Conservation (phyloP, 2,329 filamentous ascomycete species). For the Venturia asperata region DNA sequence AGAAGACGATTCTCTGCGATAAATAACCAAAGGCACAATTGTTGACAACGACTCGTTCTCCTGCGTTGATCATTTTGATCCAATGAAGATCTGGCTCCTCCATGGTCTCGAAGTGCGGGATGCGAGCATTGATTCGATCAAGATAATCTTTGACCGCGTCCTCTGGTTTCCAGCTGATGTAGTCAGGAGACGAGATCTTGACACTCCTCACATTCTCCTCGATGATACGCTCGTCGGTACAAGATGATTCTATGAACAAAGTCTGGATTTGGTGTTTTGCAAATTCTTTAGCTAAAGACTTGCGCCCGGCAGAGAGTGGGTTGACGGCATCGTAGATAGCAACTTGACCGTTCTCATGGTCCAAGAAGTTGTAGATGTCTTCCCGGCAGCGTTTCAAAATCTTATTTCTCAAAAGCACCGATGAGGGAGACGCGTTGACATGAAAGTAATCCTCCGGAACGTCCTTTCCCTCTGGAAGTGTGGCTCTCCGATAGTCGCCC, state of each 20-base stretch:
- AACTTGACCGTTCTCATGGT: slow-evolving; percentile 95
- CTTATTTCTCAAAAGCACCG: slow-evolving; percentile 90
- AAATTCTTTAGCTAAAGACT: slow-evolving; percentile 87
- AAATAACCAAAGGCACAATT: slow-evolving; percentile 96
- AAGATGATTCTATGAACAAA: slow-evolving; percentile 92
- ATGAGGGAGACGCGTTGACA: slow-evolving; percentile 83
- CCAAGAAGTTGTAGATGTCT: slow-evolving; percentile 93
- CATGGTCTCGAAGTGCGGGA: slow-evolving; percentile 96
- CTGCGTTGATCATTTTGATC: slow-evolving; percentile 99
- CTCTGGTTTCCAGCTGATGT: slow-evolving; percentile 82
- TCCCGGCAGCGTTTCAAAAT: slow-evolving; percentile 96
- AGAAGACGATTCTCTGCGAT: slow-evolving; percentile 95
- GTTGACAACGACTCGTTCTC: slow-evolving; percentile 88
- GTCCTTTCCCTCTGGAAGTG: slow-evolving; percentile 72
- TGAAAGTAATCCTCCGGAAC: slow-evolving; percentile 98
- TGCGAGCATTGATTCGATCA: slow-evolving; percentile 80
- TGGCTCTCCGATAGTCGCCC: slow-evolving; percentile 90
- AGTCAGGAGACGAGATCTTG: slow-evolving; percentile 97
- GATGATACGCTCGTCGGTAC: slow-evolving; percentile 86
- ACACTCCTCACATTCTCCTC: slow-evolving; percentile 95
- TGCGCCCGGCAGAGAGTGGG: slow-evolving; percentile 72
- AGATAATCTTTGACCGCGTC: slow-evolving; percentile 91
- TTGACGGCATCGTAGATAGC: slow-evolving; percentile 99
- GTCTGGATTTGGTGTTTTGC: slow-evolving; percentile 96
- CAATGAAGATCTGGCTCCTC: slow-evolving; percentile 89